Conservation (phyloP, 371 early-diverging fungal genomes). For the Apophysomyces elegans region DNA sequence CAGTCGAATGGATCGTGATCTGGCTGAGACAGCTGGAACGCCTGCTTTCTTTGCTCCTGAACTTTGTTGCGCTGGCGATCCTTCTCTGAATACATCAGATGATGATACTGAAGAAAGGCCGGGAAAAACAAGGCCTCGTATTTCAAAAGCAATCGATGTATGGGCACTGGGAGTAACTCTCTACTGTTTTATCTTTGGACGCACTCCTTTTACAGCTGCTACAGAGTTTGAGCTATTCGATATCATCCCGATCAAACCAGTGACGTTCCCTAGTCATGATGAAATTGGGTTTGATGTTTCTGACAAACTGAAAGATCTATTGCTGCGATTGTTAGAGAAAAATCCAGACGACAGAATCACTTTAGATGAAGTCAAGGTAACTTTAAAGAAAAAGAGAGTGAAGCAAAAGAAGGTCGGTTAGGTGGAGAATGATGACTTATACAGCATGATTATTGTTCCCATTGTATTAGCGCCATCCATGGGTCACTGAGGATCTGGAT, state of each 20-base stretch:
- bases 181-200: constrained; percentile 94
- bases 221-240: constrained; percentile 93
- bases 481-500: constrained; percentile 76
- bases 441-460: not conserved
- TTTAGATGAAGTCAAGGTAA: constrained; percentile 80
- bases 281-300: constrained; percentile 28
- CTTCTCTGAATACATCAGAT: constrained; percentile 18
- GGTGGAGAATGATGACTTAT: too few species aligned
- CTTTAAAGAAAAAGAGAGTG: not conserved
- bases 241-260: constrained; percentile 73
- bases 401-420: too few species aligned
- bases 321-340: constrained; percentile 76
- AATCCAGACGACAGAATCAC: constrained; percentile 79
- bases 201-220: constrained; percentile 93
- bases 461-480: constrained; percentile 71
- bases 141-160: constrained; percentile 90
- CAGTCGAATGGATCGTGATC: constrained; percentile 67
- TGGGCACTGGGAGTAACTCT: constrained; percentile 99
- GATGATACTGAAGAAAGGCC: not conserved
- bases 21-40: constrained; percentile 92
- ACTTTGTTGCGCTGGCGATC: constrained; percentile 76
- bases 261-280: constrained; percentile 26
- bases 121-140: constrained; percentile 31
- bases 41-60: constrained; percentile 98
- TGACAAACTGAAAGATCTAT: constrained; percentile 59